phyloP scores from a whole-genome alignment of 2,329 filamentous ascomycete species.

The Fonsecaea pugnacius region DNA sequence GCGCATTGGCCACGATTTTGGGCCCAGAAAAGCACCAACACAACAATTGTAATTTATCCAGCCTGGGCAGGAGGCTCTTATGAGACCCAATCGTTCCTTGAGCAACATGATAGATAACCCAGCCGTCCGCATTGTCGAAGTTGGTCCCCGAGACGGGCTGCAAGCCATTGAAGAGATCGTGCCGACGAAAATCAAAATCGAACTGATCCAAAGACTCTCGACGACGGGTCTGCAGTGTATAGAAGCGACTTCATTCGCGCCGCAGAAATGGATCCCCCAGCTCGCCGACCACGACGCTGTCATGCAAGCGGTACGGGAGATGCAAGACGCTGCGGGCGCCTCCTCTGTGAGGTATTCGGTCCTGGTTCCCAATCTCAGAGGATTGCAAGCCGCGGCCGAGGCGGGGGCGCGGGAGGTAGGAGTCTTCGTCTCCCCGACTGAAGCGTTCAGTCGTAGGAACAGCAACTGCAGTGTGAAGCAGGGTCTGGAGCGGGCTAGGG shows the following conservation, averaged over 20 bases:
- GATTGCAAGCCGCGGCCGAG: slow-evolving; percentile 61
- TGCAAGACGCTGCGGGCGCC: background rate
- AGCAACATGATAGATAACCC: background rate
- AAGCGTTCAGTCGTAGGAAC: slow-evolving; percentile 50
- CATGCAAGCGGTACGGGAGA: slow-evolving; percentile 5
- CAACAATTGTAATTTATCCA: no score
- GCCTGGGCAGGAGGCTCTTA: no score
- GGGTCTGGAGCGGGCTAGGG: slow-evolving; percentile 43
- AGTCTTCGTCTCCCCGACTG: slow-evolving; percentile 49
- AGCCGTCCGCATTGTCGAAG: slow-evolving; percentile 70
- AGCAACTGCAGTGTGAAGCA: slow-evolving; percentile 48
- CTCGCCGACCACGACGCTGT: slow-evolving; percentile 51
- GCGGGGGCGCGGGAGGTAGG: slow-evolving; percentile 46
- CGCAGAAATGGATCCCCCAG: slow-evolving; percentile 84
- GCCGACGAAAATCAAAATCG: slow-evolving; percentile 72
- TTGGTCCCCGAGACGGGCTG: slow-evolving; percentile 82
- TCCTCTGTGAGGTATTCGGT: slow-evolving; percentile 42
- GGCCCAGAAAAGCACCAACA: no score
- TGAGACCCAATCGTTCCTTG: background rate
- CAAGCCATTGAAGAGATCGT: slow-evolving; percentile 80
- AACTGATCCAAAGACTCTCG: slow-evolving; percentile 72
- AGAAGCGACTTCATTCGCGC: slow-evolving; percentile 81
- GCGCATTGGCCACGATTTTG: no score
- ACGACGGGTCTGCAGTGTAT: slow-evolving; percentile 72
- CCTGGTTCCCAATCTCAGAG: slow-evolving; percentile 48